These are phyloP conservation scores for Neocucurbitaria cava DNA, from an alignment of 2,329 filamentous ascomycete genomes.

Conservation along the genomic window DNA sequence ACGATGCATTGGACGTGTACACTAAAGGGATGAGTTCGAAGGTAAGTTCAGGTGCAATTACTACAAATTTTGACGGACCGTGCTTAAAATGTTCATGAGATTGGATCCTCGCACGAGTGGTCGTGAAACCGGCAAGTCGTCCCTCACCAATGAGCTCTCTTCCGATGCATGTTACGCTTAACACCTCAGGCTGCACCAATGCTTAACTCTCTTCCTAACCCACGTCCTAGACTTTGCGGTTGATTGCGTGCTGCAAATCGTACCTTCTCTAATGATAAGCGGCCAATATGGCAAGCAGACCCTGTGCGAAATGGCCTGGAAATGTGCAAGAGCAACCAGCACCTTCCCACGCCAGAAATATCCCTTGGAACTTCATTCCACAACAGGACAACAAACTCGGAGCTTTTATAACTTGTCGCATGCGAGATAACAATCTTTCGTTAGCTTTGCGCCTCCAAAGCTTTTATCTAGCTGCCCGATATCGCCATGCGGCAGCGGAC, in stretches of 20 bases:
- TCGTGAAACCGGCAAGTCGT: too few species aligned
- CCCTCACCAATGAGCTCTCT: conserved; percentile 7
- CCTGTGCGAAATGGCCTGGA: not conserved
- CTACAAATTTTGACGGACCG: too few species aligned
- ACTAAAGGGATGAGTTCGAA: too few species aligned
- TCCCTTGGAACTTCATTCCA: conserved; percentile 9
- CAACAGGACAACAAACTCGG: conserved; percentile 12
- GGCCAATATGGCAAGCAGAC: conserved; percentile 7
- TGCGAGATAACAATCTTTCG: conserved; percentile 12
- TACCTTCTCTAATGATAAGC: conserved; percentile 1
- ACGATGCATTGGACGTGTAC: too few species aligned
- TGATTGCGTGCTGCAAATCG: conserved; percentile 8
- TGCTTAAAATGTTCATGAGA: not conserved
- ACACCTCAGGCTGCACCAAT: conserved; percentile 4
- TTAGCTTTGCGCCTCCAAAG: conserved; percentile 9
- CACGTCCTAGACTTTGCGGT: conserved; percentile 3
- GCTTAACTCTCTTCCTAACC: not conserved
- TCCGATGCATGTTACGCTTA: conserved; percentile 8
- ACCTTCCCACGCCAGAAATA: not conserved
- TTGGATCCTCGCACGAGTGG: not conserved
- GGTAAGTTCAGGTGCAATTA: too few species aligned
- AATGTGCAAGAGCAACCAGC: not conserved
- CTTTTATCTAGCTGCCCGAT: conserved; percentile 19
- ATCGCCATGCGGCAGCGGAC: conserved; percentile 16
- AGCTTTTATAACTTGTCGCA: conserved; percentile 4